Conservation (phyloP, 2,329 filamentous ascomycete genomes). For the Exophiala mesophila region DNA sequence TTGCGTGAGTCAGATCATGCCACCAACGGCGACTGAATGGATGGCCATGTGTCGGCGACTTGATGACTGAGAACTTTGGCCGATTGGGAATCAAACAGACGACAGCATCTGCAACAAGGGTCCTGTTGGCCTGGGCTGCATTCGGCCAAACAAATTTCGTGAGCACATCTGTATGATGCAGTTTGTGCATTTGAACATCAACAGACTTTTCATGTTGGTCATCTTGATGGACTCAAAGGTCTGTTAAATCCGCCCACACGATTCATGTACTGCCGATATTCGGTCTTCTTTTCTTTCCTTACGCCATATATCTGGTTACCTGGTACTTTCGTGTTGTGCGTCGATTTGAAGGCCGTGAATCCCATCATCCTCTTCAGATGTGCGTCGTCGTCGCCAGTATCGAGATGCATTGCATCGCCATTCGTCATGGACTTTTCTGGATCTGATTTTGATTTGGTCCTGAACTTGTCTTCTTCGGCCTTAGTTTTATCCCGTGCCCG, state of each 20-base stretch:
- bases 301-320: conserved; percentile 82
- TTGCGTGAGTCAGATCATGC: too few relatives aligned
- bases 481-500: conserved; percentile 28
- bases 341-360: conserved; percentile 77
- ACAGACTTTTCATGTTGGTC: too few relatives aligned
- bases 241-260: conserved; percentile 47
- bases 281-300: conserved; percentile 85
- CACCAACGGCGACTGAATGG: too few relatives aligned
- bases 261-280: conserved; percentile 94
- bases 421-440: conserved; percentile 22
- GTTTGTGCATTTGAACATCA: too few relatives aligned
- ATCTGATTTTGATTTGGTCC: conserved; percentile 24
- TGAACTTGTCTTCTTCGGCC: conserved; percentile 30
- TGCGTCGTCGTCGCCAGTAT: conserved; percentile 55
- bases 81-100: too few relatives aligned
- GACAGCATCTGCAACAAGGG: too few relatives aligned
- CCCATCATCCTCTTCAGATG: conserved; percentile 86
- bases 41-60: too few relatives aligned
- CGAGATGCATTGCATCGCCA: conserved; percentile 36
- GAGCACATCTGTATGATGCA: too few relatives aligned
- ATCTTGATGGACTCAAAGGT: conserved; percentile 43
- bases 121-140: too few relatives aligned
- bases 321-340: conserved; percentile 80
- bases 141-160: too few relatives aligned
- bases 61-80: too few relatives aligned